Base-by-base conservation (phyloP, 2,329 filamentous ascomycete species). In the Aspergillus phoenicis region DNA sequence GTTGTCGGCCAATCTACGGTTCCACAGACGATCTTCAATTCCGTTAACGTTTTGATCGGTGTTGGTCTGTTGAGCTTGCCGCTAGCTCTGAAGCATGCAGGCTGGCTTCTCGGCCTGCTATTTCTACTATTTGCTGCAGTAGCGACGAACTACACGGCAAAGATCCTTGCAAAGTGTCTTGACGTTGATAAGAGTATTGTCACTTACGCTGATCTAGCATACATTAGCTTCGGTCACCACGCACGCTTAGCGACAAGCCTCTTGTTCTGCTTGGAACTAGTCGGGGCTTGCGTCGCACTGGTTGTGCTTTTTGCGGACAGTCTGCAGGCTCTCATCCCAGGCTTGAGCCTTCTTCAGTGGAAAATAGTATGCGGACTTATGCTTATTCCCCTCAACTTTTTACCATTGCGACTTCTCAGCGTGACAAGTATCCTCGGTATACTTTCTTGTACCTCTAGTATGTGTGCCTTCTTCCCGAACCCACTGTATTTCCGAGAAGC, bases 21-120 rank as follows among this genome's bases (percentile, higher is more conserved):
- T 15, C 93, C 93, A 0, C 94, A 98, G 79, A 98, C 94, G 6
- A 85, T 97, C 64, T 96, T 98, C 82, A 99, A 99, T 78, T 96
- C 92, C 3, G 94, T 94, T 73, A 97, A 97, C 67, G 91, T 96
- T 54, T 81, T 97, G 61, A 94, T 97, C 63, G 93, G 93, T 15
- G 89, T 99, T 30, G 94, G 94, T 0, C 80, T 99, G 30, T 83
- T 99, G 54, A 96, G 91, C 75, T 81, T 99, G 57, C 95, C 94
- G 5, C 84, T 98, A 71, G 94, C 91, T 5, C 82, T 98, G 70
- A 91, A 89, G 70, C 93, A 96, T 75, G 88, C 91, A 11, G 94
- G 93, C 53, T 97, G 93, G 93, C 77, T 97, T 43, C 86, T 92
- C 63, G 95, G 95, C 56, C 83, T 96, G 70, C 64, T 84, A 45